These are phyloP conservation scores for Flaveria floridana DNA, from an alignment of 140 eudicot genomes.

Conservation along the genomic window DNA sequence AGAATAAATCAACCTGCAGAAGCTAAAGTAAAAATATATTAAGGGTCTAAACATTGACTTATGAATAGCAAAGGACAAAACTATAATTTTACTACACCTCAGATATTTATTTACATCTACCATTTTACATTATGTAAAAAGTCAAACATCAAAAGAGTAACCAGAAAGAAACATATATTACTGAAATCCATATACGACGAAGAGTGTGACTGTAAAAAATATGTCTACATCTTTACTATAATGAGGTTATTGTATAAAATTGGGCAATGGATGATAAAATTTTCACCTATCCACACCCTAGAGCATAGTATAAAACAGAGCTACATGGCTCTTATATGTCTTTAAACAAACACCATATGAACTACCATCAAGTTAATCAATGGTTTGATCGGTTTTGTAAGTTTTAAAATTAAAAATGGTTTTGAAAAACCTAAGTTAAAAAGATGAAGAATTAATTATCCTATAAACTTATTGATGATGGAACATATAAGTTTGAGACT, in stretches of 20 bases:
- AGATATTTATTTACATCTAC: background rate
- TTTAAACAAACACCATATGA: background rate
- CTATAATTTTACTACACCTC: no score
- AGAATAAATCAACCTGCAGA: no score
- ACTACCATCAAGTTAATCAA: no score
- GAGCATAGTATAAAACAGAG: background rate
- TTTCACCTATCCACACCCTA: conserved; percentile 16
- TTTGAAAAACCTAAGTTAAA: no score
- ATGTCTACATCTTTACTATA: background rate
- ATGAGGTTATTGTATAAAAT: background rate
- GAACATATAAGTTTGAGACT: no score
- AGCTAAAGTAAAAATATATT: no score
- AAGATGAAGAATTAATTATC: no score
- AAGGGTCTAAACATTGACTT: no score
- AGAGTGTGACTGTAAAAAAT: conserved; percentile 4
- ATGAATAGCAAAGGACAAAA: no score
- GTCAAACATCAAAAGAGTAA: background rate
- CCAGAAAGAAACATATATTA: background rate
- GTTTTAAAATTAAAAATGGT: no score
- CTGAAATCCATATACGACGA: background rate
- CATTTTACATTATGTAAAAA: background rate
- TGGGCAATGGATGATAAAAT: background rate
- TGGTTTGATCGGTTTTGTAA: no score
- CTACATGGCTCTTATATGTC: background rate
- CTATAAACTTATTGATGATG: no score